These are phyloP conservation scores for Fusarium bactridioides DNA, from an alignment of 2,329 filamentous ascomycete species.

Conservation along the genomic window DNA sequence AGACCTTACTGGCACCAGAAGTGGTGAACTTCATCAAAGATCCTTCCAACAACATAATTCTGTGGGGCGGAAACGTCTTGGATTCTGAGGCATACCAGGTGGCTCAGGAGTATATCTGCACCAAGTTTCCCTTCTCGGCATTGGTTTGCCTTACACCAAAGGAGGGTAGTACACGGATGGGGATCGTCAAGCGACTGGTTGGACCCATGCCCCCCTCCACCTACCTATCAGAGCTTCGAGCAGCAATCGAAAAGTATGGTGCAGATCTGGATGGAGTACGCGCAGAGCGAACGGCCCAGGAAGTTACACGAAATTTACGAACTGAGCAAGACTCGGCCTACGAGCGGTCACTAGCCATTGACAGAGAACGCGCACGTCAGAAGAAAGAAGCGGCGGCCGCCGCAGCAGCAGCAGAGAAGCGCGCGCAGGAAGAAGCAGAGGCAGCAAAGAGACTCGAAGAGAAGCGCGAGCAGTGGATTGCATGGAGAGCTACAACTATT, in stretches of 20 bases:
- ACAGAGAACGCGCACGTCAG: conserved; percentile 82
- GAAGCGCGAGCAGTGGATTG: conserved; percentile 73
- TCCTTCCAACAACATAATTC: conserved; percentile 77
- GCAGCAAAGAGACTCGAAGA: conserved; percentile 61
- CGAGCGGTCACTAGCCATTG: conserved; percentile 86
- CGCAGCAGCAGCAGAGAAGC: conserved; percentile 72
- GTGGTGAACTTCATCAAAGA: conserved; percentile 79
- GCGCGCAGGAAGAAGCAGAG: conserved; percentile 66
- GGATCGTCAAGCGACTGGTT: conserved; percentile 79
- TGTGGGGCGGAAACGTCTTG: conserved; percentile 93
- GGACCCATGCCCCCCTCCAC: conserved; percentile 74
- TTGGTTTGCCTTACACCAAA: conserved; percentile 88
- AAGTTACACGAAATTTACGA: conserved; percentile 81
- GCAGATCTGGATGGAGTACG: conserved; percentile 77
- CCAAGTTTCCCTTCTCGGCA: conserved; percentile 90
- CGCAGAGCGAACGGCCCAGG: conserved; percentile 79
- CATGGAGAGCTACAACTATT: conserved; percentile 77
- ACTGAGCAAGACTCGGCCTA: conserved; percentile 93
- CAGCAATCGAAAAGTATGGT: conserved; percentile 77
- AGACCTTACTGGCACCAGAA: conserved; percentile 80
- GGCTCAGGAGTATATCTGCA: conserved; percentile 84
- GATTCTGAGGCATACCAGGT: conserved; percentile 96
- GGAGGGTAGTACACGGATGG: conserved; percentile 87
- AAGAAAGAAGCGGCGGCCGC: conserved; percentile 78
- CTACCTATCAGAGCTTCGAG: conserved; percentile 79